Evolutionary conservation across 306 rosid species (phyloP), one percentile per base, ranked within the genome.

Genomic region (Rosa multiflora): DNA sequence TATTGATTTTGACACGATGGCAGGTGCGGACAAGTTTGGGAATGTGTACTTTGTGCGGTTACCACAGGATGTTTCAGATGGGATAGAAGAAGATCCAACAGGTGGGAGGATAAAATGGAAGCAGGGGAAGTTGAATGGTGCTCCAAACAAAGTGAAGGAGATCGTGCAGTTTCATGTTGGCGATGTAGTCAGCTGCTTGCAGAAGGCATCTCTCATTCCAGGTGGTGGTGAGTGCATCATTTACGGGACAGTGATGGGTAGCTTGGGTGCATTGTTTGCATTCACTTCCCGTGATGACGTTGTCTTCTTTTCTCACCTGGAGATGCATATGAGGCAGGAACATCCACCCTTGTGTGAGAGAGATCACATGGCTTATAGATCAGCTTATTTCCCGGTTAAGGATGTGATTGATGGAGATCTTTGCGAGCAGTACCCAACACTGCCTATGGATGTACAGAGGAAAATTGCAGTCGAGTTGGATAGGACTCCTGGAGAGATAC

Each of bases 41-140:
- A 95, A 95, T 77, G 75, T 95, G 78, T 95, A 90, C 79, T 93
- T 95, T 85, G 94, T 93, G 78, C 93, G 97, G 61, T 83, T 95
- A 84, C 87, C 93, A 4, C 98, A 93, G 81, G 99, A 95, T 77
- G 96, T 95, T 67, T 93, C 99, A 23, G 98, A 91, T 76, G 99
- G 91, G 93, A 87, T 95, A 55, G 99, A 95, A 88, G 99, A 95
- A 88, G 98, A 95, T 83, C 99, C 98, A 81, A 95, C 96, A 6
- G 99, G 99, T 43, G 98, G 99, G 73, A 93, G 90, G 87, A 95
- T 95, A 72, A 95, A 93, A 83, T 95, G 99, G 98, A 97, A 95
- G 83, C 98, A 93, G 82, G 98, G 98, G 63, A 95, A 89, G 85
- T 83, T 95, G 83, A 93, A 95, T 83, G 99, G 99, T 53, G 98